Evolutionary conservation across 2,329 filamentous ascomycete species (phyloP), one percentile per base, ranked within the genome.

Genomic region (Blastomyces percursus): DNA sequence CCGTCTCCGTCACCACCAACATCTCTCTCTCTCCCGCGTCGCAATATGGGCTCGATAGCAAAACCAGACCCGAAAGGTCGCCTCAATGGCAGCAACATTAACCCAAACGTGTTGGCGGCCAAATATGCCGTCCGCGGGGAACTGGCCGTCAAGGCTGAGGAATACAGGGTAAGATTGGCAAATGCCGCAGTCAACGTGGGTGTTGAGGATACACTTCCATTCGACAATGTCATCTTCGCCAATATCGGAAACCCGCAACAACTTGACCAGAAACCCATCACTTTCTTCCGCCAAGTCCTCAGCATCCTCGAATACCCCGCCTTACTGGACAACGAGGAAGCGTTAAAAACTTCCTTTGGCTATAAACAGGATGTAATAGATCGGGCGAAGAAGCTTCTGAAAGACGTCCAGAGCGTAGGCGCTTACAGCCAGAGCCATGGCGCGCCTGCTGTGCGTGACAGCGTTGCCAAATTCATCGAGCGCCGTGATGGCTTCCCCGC

Each of bases 161-260:
- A 91, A 76, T 96, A 93, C 79, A 88, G 93, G 64, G 87, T 87
- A 61, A 82, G 84, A 71, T 81, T 96, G 65, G 73, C 75, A 65
- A 40, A 40, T 48, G 40, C 40, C 14, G 54, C 32, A 30, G 16
- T 8, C 35, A 73, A 76, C 67, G 69, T 27, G 24, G 54, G 42
- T 54, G 27, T 35, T n/a, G 52, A 32, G 8, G 52, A 56, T 32
- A 12, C 24, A 12, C 82, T 97, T 59, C 93, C 94, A 58, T 99
- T 99, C 77, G 82, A 90, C 70, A 84, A 91, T 64, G 87, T 99
- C 76, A 93, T 99, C 79, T 92, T 90, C 66, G 94, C 94, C 78
- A 99, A 99, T 80, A 99, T 99, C 72, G 94, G 94, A 73, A 99
- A 99, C 81, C 94, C 94, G 3, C 94, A 99, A 78, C 94, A 99